Conservation (phyloP, 441 rosid species). For the Populus hybrid region DNA sequence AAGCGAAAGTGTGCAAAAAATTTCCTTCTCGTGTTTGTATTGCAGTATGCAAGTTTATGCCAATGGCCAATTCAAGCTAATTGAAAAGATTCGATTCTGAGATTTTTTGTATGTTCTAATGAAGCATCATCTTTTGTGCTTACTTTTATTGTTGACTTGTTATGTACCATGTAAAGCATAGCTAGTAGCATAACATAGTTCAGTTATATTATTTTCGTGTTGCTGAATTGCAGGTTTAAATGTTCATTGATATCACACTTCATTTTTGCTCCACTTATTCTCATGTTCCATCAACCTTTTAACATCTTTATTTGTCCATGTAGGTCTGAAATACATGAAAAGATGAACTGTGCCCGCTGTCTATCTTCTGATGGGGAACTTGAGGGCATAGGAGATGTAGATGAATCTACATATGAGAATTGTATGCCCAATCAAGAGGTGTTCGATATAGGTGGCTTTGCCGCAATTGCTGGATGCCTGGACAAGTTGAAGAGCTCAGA, state of each 20-base stretch:
- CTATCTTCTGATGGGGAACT: slow-evolving; percentile 27
- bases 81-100: background rate
- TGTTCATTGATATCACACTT: slow-evolving; percentile 7
- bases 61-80: background rate
- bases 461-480: slow-evolving; percentile 67
- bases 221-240: slow-evolving; percentile 1
- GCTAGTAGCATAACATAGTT: background rate
- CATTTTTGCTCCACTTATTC: background rate
- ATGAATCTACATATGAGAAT: slow-evolving; percentile 21
- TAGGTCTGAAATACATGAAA: slow-evolving; percentile 98
- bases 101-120: background rate
- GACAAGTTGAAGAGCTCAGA: slow-evolving; percentile 68
- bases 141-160: background rate
- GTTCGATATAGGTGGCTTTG: slow-evolving; percentile 88
- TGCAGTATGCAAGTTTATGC: background rate
- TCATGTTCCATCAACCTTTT: background rate
- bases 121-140: background rate
- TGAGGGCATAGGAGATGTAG: slow-evolving; percentile 33
- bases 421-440: slow-evolving; percentile 32
- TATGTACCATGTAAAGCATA: background rate
- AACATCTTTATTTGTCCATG: slow-evolving; percentile 13
- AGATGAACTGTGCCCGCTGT: slow-evolving; percentile 82
- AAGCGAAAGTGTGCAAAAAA: background rate
- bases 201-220: background rate
- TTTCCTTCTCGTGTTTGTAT: background rate